Conservation (phyloP, 306 rosid species). For the Cucurbita argyrosperma region DNA sequence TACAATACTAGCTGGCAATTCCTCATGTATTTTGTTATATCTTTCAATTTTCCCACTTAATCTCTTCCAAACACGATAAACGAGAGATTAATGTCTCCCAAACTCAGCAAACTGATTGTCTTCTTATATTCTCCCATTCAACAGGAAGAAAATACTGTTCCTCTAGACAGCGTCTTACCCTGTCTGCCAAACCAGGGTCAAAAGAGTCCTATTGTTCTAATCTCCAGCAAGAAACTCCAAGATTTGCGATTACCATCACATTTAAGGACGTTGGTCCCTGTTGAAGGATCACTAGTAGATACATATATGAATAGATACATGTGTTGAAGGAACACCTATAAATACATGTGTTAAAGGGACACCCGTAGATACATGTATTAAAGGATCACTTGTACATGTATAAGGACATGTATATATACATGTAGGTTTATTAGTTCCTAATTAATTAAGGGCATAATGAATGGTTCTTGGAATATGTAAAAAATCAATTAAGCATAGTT, state of each 20-base stretch:
- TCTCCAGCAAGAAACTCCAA: constrained; percentile 48
- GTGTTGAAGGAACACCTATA: no score
- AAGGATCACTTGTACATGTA: no score
- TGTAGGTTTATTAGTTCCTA: no score
- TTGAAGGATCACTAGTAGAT: no score
- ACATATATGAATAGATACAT: no score
- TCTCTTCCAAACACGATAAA: not conserved
- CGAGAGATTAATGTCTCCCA: not conserved
- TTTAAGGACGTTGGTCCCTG: constrained; percentile 56
- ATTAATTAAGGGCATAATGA: no score
- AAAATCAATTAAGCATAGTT: no score
- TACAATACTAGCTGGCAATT: not conserved
- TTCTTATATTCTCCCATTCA: not conserved
- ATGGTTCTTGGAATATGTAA: no score
- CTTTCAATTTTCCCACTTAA: not conserved
- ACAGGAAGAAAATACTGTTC: constrained; percentile 73
- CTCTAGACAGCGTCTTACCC: constrained; percentile 73
- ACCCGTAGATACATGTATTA: no score
- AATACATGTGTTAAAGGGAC: no score
- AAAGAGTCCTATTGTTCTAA: constrained; percentile 67
- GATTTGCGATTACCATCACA: constrained; percentile 29
- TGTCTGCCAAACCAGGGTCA: constrained; percentile 61
- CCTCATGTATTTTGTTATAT: not conserved
- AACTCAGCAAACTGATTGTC: not conserved
- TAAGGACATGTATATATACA: no score